A percentile compares a stretch with the other conserved stretches of the same genome.
phyloP scores from a whole-genome alignment of 2,329 filamentous ascomycete genomes.

The Tolypocladium endophyticum region DNA sequence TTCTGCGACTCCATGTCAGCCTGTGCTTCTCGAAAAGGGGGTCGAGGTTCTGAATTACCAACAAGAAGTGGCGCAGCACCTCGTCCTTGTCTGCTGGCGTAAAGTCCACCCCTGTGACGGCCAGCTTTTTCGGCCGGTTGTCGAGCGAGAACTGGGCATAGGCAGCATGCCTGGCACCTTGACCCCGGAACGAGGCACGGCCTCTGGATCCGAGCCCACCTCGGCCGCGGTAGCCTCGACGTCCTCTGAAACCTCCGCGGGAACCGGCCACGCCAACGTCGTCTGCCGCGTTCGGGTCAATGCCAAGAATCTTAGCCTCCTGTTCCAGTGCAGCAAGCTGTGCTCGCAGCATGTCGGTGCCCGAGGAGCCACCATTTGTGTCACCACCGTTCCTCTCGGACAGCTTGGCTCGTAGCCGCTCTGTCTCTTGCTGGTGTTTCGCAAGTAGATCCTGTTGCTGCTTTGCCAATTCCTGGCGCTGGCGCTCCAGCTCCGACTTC shows the following conservation, averaged over 20 bases:
- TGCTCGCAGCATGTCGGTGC: slow-evolving; percentile 57
- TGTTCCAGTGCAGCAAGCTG: slow-evolving; percentile 64
- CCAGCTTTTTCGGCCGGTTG: slow-evolving; percentile 61
- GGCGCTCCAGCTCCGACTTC: slow-evolving; percentile 50
- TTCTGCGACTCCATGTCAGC: slow-evolving; percentile 29
- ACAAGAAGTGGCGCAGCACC: slow-evolving; percentile 57
- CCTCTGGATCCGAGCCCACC: slow-evolving; percentile 21
- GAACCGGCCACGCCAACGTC: slow-evolving; percentile 24
- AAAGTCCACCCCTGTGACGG: slow-evolving; percentile 53
- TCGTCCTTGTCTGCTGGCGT: slow-evolving; percentile 55
- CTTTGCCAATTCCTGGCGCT: slow-evolving; percentile 54
- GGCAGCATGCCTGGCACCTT: slow-evolving; percentile 38
- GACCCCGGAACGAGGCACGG: slow-evolving; percentile 29
- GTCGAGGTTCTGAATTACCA: slow-evolving; percentile 36
- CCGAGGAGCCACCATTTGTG: slow-evolving; percentile 22
- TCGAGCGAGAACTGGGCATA: slow-evolving; percentile 61
- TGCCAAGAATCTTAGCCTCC: slow-evolving; percentile 59
- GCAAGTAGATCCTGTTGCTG: slow-evolving; percentile 51
- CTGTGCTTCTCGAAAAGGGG: neutral
- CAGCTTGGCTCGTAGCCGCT: slow-evolving; percentile 48
- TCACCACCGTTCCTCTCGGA: slow-evolving; percentile 20
- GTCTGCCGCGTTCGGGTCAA: slow-evolving; percentile 45
- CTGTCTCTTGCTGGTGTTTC: slow-evolving; percentile 56
- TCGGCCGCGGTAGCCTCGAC: slow-evolving; percentile 21
- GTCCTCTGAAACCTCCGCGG: slow-evolving; percentile 28